These are phyloP conservation scores for Trametes elegans DNA, from an alignment of 768 basidiomycete species.

Conservation along the genomic window DNA sequence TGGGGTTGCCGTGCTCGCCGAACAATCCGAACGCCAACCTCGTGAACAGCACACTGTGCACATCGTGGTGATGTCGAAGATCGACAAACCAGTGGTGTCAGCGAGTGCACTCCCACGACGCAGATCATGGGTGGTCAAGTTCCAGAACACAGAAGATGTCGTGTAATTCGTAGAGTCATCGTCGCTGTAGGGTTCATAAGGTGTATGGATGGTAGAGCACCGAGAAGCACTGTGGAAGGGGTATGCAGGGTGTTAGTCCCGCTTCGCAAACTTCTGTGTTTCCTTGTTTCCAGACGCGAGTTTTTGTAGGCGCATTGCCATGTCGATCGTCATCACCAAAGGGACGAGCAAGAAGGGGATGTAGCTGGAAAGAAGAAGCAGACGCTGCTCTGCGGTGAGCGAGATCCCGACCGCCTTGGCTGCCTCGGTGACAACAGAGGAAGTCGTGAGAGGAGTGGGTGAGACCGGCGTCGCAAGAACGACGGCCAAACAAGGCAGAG, in stretches of 20 bases:
- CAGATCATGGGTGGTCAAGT: too few species aligned
- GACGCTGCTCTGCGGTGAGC: conserved; percentile 49
- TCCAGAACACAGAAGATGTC: too few species aligned
- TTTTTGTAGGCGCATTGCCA: conserved; percentile 40
- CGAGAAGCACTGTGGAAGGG: not conserved
- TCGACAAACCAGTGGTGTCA: too few species aligned
- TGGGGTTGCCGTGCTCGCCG: too few species aligned
- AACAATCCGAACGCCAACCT: too few species aligned
- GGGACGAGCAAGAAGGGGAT: conserved; percentile 76
- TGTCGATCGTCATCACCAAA: conserved; percentile 69
- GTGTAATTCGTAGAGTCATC: too few species aligned
- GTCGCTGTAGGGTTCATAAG: too few species aligned
- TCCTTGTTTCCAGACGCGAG: conserved; percentile 10
- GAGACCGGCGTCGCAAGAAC: conserved; percentile 44
- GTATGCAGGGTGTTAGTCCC: not conserved
- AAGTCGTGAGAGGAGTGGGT: conserved; percentile 34
- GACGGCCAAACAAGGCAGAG: conserved; percentile 64
- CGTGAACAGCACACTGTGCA: too few species aligned
- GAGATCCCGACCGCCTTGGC: conserved; percentile 33
- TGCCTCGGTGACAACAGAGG: conserved; percentile 26
- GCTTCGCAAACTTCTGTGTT: not conserved
- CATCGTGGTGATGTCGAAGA: too few species aligned
- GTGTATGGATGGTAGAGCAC: too few species aligned
- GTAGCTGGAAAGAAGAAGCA: conserved; percentile 64
- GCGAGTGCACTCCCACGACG: too few species aligned